These are phyloP conservation scores for Podospora didyma DNA, from an alignment of 495 filamentous ascomycete genomes.

Conservation along the genomic window DNA sequence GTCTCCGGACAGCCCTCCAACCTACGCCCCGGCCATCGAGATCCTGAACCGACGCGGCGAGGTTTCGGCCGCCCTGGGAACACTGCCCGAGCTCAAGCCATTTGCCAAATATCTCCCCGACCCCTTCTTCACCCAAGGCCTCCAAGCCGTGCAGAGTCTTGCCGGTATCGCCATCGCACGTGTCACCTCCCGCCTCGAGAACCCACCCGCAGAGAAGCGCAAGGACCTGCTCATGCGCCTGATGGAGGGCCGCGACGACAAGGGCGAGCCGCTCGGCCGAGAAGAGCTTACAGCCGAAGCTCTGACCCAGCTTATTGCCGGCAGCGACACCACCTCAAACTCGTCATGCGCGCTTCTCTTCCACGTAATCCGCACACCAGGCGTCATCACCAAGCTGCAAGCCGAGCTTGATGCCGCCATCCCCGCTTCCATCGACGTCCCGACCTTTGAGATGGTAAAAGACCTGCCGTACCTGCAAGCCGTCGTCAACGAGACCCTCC, in stretches of 20 bases:
- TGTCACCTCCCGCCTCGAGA: slow-evolving; percentile 67
- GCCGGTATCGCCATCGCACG: slow-evolving; percentile 77
- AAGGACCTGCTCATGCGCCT: slow-evolving; percentile 78
- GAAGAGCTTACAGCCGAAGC: slow-evolving; percentile 86
- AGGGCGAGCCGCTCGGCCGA: slow-evolving; percentile 66
- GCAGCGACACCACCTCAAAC: slow-evolving; percentile 87
- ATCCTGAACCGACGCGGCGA: slow-evolving; percentile 68
- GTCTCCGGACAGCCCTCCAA: slow-evolving; percentile 47
- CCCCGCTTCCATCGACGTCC: slow-evolving; percentile 56
- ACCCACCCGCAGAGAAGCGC: slow-evolving; percentile 57
- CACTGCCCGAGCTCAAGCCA: slow-evolving; percentile 56
- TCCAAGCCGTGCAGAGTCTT: slow-evolving; percentile 60
- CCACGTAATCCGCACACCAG: slow-evolving; percentile 65
- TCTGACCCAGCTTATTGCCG: slow-evolving; percentile 85
- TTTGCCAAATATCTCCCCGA: slow-evolving; percentile 64
- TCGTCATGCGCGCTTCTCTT: slow-evolving; percentile 83
- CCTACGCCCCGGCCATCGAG: slow-evolving; percentile 63
- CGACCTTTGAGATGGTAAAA: slow-evolving; percentile 65
- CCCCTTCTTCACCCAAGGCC: slow-evolving; percentile 61
- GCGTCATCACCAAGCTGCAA: slow-evolving; percentile 68
- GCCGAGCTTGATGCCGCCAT: slow-evolving; percentile 67
- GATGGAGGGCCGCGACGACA: slow-evolving; percentile 83
- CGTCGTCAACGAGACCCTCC: slow-evolving; percentile 85
- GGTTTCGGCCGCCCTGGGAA: slow-evolving; percentile 61
- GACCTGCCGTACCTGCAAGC: slow-evolving; percentile 74